Base-by-base conservation (phyloP, 139 green algal genomes). In the Tetraselmis chui region DNA sequence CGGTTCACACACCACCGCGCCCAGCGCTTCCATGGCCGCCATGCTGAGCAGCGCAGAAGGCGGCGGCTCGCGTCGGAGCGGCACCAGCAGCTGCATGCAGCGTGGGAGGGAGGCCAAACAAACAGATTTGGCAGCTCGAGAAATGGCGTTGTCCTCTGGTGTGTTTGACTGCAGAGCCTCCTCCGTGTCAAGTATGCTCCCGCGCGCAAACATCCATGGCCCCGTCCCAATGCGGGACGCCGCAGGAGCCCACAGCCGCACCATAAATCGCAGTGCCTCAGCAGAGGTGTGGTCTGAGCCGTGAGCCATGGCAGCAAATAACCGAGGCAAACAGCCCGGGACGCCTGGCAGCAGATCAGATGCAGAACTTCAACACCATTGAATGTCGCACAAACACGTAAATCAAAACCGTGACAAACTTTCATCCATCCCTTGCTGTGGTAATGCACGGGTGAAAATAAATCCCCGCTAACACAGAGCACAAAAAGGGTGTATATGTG, bases 211-310 rank as follows among this genome's bases (percentile, higher is more conserved):
- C 1, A 31, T 30, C 83, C 87, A 89, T 74, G 89, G 80, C 1
- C 59, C 59, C 30, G 79, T 75, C 0, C 93, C 93, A 25, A 78
- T 79, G 1, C 91, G 76, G 0, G 83, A 87, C 0, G 91, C 81
- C 1, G 82, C 82, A 23, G 93, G 93, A 1, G 93, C 87, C 82
- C 90, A 95, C 67, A 97, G 84, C 2, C 94, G 83, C 28, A 88
- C 79, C 78, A 97, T 87, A 59, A 97, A 88, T 28, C 93, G 85
- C 26, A 86, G 89, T 1, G 90, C 93, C 87, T 97, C 94, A 1
- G 87, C 83, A 0, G 89, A 87, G 18, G 96, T 88, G 26, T 91
- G 87, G 58, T 95, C 90, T 29, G 89, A 77, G 18, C 88, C 90
- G 59, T 88, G 92, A 24, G 83, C 32, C 11, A 95, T 84, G 28